These are phyloP conservation scores for Schwanniomyces vanrijiae DNA, from an alignment of 805 yeast species.

Conservation along the genomic window DNA sequence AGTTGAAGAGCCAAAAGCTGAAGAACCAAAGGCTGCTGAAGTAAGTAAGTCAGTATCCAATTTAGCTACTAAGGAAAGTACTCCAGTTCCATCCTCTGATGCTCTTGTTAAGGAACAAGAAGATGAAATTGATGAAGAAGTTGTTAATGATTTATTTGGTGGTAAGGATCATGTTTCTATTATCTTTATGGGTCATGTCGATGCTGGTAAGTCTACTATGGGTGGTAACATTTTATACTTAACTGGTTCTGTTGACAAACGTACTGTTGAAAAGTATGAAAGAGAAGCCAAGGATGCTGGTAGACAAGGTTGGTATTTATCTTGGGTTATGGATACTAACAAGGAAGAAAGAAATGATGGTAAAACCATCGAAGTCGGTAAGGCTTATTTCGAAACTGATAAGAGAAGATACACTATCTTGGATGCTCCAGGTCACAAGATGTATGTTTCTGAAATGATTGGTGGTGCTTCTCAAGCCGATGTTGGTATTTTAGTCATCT, in stretches of 20 bases:
- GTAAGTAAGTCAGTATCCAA: slow-evolving; percentile 9
- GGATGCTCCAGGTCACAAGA: slow-evolving; percentile 99
- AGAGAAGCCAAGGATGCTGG: slow-evolving; percentile 99
- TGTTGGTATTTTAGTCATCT: slow-evolving; percentile 93
- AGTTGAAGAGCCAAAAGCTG: slow-evolving; percentile 10
- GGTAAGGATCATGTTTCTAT: slow-evolving; percentile 97
- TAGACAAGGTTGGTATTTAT: slow-evolving; percentile 98
- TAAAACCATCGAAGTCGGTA: slow-evolving; percentile 98
- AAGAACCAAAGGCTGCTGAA: slow-evolving; percentile 1
- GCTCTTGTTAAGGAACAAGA: slow-evolving; percentile 67
- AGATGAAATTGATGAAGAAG: slow-evolving; percentile 79
- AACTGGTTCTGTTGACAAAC: slow-evolving; percentile 97
- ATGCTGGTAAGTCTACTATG: slow-evolving; percentile 99
- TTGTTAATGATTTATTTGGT: slow-evolving; percentile 91
- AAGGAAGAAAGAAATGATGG: slow-evolving; percentile 99
- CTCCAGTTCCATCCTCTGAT: slow-evolving; percentile 32
- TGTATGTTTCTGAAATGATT: slow-evolving; percentile 98
- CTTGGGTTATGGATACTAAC: slow-evolving; percentile 99
- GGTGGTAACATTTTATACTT: slow-evolving; percentile 94
- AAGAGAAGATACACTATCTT: slow-evolving; percentile 96
- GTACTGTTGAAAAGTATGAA: slow-evolving; percentile 97
- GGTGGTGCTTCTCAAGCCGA: slow-evolving; percentile 99
- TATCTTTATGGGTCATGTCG: slow-evolving; percentile 99
- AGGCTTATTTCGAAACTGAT: slow-evolving; percentile 96
- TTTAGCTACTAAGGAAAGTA: slow-evolving; percentile 10